Evolutionary conservation across 805 yeast genomes (phyloP), one percentile per base, ranked within the genome.

Genomic region (Lipomyces lipofer): DNA sequence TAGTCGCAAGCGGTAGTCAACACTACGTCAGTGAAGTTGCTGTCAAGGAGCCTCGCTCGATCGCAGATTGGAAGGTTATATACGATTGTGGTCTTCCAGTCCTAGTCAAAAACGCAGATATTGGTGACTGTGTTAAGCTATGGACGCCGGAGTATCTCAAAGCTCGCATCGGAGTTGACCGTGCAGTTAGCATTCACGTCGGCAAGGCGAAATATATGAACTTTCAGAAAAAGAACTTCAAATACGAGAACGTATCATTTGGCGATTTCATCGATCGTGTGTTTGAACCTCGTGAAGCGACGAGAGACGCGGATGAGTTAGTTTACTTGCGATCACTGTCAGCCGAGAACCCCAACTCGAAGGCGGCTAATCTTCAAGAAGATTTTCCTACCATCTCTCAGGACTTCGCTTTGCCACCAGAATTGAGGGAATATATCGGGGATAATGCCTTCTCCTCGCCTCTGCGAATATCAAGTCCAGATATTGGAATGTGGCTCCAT

Each of bases 401-500:
- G 1, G 75, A 72, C 49, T 69, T 72, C 51, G 3, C 13, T 3
- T 58, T 72, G 4, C 75, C 74, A 2, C 58, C 38, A 1, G 45
- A 44, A 12, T 45, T 71, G 4, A 15, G 36, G 10, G 35, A 47
- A 12, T 33, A 47, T 47, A 45, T 71, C 21, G 53, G 47, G n/a
- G 48, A 39, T 12, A 58, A 56, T 13, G 64, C 59, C 42, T 69
- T 68, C 48, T 70, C 73, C 8, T 66, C 74, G 1, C 73, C 72
- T 4, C 52, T 72, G 40, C 49, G 73, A 33, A 58, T 72, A 17
- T 64, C 74, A 1, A 67, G 74, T 25, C 62, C 71, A 3, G 59
- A 62, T 15, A 67, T 71, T 1, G 59, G 68, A 4, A 66, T 69
- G 56, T 70, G 73, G 73, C 66, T 72, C 6, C 74, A 68, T 39